These are phyloP conservation scores for Ascochyta viciae-villosae DNA, from an alignment of 2,329 filamentous ascomycete species.

Conservation along the genomic window DNA sequence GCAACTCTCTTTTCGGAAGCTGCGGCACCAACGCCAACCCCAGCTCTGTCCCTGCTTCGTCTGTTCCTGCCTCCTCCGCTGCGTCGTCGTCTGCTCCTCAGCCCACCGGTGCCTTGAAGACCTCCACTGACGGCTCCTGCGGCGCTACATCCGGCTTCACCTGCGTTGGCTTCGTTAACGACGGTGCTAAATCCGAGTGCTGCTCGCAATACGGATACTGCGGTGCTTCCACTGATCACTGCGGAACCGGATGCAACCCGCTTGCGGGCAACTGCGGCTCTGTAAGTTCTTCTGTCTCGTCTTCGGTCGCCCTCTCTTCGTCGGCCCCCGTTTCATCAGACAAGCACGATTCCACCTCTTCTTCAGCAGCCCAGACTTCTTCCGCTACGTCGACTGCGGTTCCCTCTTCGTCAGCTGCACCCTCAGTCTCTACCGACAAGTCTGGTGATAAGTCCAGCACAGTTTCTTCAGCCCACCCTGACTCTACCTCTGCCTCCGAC, in stretches of 20 bases:
- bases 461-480: conserved; percentile 7
- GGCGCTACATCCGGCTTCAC: conserved; percentile 34
- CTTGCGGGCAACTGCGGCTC: conserved; percentile 31
- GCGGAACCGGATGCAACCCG: conserved; percentile 43
- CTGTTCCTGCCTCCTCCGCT: background rate
- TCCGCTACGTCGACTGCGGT: conserved; percentile 17
- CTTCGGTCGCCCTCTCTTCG: conserved; percentile 17
- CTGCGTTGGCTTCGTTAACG: conserved; percentile 31
- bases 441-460: conserved; percentile 14
- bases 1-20: conserved; percentile 38
- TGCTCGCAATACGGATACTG: conserved; percentile 56
- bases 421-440: conserved; percentile 21
- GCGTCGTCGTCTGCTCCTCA: conserved; percentile 9
- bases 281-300: conserved; percentile 18
- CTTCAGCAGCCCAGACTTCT: conserved; percentile 6
- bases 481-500: conserved; percentile 14
- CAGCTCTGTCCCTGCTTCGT: conserved; percentile 18
- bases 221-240: conserved; percentile 39
- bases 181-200: conserved; percentile 50
- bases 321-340: conserved; percentile 18
- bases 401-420: conserved; percentile 12
- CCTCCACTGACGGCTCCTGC: conserved; percentile 32
- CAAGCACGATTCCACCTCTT: conserved; percentile 17
- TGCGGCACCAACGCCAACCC: conserved; percentile 23
- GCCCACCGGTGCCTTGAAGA: conserved; percentile 20